Conservation (phyloP, 1,284 basidiomycete species). For the Fistulinella cinereoalba region DNA sequence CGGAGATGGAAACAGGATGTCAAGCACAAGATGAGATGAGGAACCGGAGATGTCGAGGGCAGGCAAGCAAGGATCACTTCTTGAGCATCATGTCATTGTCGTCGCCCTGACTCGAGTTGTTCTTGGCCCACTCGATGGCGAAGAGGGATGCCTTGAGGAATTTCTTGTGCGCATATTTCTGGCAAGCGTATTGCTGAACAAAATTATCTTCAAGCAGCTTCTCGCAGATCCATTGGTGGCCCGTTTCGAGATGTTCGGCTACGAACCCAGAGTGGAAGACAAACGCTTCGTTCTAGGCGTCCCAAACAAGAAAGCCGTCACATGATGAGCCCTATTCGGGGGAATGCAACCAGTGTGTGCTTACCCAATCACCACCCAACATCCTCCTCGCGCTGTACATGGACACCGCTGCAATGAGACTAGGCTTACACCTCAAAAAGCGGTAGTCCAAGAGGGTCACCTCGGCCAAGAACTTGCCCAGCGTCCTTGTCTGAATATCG, state of each 20-base stretch:
- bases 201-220: constrained; percentile 83
- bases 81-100: constrained; percentile 48
- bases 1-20: constrained; percentile 36
- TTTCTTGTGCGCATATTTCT: constrained; percentile 97
- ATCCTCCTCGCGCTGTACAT: constrained; percentile 95
- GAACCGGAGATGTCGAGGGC: constrained; percentile 28
- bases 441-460: constrained; percentile 92
- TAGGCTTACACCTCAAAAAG: constrained; percentile 93
- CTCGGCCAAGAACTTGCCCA: constrained; percentile 98
- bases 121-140: constrained; percentile 67
- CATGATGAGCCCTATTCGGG: constrained; percentile 39
- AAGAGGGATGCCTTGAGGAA: constrained; percentile 86
- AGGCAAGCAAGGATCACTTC: constrained; percentile 36
- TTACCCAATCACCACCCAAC: constrained; percentile 92
- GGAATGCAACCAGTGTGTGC: constrained; percentile 35
- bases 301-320: constrained; percentile 43
- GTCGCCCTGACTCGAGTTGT: constrained; percentile 35
- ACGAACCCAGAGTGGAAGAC: constrained; percentile 93
- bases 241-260: constrained; percentile 84
- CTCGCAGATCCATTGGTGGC: constrained; percentile 82
- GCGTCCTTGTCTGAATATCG: constrained; percentile 94
- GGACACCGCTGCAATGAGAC: constrained; percentile 93
- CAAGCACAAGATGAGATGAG: constrained; percentile 36
- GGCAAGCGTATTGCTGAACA: constrained; percentile 84
- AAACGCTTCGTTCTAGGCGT: constrained; percentile 79